Evolutionary conservation across 768 basidiomycete genomes (phyloP), one percentile per base, ranked within the genome.

Genomic region (Lentinula detonsa): DNA sequence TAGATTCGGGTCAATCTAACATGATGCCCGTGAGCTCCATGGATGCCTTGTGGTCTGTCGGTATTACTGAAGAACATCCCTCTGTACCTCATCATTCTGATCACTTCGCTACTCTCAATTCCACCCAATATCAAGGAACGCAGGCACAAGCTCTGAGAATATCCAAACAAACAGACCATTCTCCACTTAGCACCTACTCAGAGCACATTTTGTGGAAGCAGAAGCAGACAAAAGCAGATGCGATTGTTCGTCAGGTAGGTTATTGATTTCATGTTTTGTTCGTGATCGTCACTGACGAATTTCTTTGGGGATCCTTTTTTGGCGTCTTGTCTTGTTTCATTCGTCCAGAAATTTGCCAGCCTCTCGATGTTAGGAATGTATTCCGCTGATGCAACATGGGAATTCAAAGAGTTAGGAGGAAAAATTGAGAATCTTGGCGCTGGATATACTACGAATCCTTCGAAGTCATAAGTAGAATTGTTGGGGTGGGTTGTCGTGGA

Each of bases 331-430:
- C 23, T 23, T 23, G 23, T 23, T 23, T 23, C 23, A 23, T 23
- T 23, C 23, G 23, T 2, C 15, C 34, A 34, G 33, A 15, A 21
- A 21, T 54, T 21, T 31, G 34, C 52, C 5, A 10, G 5, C 6
- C 52, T 54, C 5, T 54, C 52, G 7, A 15, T 34, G 5, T n/a
- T 54, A 21, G 52, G 52, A 6, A 39, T 54, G 34, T 54, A 54
- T 54, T 54, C 52, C 11, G 52, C 52, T 9, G 52, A 54, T 54
- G 52, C 18, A 9, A 54, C 52, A 37, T 54, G 52, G 52, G 52
- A 54, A 21, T 13, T 54, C 34, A 54, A 54, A 21, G 52, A 54
- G 52, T 34, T 54, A 6, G 52, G 52, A 39, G 52, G 34, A 6
- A 16, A 54, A 11, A n/a, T 50, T 9, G 23, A 50, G 10, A 50